A percentile compares a stretch with the other conserved stretches of the same genome.
phyloP scores from a whole-genome alignment of 352 stramenopile species.

The Phytophthora uliginosa region DNA sequence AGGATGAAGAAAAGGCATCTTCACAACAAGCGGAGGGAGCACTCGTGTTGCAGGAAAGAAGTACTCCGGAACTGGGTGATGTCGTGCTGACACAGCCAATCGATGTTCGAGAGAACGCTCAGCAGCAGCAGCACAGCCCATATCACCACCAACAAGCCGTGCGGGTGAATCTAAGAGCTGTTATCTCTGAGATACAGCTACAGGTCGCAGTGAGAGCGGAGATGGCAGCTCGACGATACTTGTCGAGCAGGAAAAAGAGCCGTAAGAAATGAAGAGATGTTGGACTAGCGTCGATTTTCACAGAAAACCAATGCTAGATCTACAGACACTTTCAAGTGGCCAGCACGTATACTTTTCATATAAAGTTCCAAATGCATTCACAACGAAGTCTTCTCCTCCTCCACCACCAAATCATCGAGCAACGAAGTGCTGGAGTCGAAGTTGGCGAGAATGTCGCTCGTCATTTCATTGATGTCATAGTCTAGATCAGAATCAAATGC shows the following conservation, averaged over 20 bases:
- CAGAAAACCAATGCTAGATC: not conserved
- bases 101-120: not conserved
- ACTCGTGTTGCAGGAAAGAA: not conserved
- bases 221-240: not conserved
- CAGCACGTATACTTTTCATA: not conserved
- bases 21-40: not conserved
- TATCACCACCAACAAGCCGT: not conserved
- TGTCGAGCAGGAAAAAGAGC: not conserved
- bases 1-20: not conserved
- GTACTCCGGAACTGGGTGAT: not conserved
- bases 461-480: not conserved
- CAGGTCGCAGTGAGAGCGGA: not conserved
- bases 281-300: not conserved
- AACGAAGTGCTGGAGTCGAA: not conserved
- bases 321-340: not conserved
- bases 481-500: slow-evolving; percentile 4
- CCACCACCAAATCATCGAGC: not conserved
- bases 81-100: not conserved
- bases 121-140: not conserved
- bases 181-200: not conserved
- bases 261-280: not conserved
- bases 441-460: not conserved
- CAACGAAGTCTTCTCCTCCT: not conserved
- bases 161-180: not conserved
- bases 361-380: not conserved